Evolutionary conservation across 2,329 filamentous ascomycete genomes (phyloP).

Genomic region (Pseudocercospora fijiensis): DNA sequence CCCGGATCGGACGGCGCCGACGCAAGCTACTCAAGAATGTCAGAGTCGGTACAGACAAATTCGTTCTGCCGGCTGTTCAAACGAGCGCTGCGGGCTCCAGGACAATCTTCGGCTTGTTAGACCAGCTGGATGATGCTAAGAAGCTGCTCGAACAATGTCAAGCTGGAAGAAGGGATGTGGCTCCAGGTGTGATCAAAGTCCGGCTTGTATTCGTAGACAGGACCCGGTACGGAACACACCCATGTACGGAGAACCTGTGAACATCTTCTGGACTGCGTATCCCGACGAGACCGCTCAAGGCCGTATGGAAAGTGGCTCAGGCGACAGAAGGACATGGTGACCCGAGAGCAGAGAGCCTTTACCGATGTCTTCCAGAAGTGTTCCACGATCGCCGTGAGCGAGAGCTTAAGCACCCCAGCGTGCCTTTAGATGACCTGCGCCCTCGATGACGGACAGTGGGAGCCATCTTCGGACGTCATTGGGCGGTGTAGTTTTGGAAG

Average conservation of each 20-base stretch:
- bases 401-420: too few relatives aligned
- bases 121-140: background rate
- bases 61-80: background rate
- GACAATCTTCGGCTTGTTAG: background rate
- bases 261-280: background rate
- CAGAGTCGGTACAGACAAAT: background rate
- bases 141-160: background rate
- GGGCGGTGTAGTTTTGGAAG: too few relatives aligned
- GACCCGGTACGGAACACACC: too few relatives aligned
- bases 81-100: background rate
- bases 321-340: too few relatives aligned
- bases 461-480: too few relatives aligned
- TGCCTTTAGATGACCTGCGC: too few relatives aligned
- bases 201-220: background rate
- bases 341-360: too few relatives aligned
- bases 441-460: too few relatives aligned
- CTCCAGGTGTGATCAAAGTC: background rate
- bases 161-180: background rate
- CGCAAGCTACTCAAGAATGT: background rate
- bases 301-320: background rate
- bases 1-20: background rate
- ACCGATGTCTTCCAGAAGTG: too few relatives aligned
- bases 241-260: background rate
- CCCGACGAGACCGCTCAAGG: background rate
- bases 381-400: too few relatives aligned